Percentiles rank a stretch among this genome's conserved stretches.
Evolutionary conservation across 1,284 basidiomycete genomes (phyloP).

Genomic region (Omphalotus olearius): DNA sequence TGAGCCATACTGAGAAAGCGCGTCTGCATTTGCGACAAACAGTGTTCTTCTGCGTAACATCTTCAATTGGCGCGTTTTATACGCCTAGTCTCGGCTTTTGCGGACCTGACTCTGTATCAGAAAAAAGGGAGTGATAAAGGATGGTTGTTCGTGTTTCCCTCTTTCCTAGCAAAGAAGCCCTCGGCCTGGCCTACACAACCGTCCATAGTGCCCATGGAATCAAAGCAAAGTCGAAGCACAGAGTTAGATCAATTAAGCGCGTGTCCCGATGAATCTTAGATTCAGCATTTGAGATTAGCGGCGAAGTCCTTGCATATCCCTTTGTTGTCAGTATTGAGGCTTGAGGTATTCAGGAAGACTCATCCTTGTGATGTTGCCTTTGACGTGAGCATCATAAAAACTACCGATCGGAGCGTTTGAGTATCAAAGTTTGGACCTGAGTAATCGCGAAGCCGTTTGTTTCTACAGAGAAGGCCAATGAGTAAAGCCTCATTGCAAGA

Average conservation of each 20-base stretch:
- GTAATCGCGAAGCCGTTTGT: too few relatives aligned
- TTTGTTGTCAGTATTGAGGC: conserved; percentile 16
- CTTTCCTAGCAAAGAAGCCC: conserved; percentile 23
- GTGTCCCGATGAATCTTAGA: conserved; percentile 1
- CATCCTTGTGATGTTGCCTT: conserved; percentile 18
- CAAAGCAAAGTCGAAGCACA: conserved; percentile 14
- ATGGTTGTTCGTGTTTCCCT: conserved; percentile 13
- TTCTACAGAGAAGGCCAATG: too few relatives aligned
- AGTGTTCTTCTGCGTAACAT: not conserved
- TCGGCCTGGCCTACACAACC: conserved; percentile 22
- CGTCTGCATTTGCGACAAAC: not conserved
- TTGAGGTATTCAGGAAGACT: conserved; percentile 13
- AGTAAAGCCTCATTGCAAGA: too few relatives aligned
- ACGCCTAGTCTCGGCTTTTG: not conserved
- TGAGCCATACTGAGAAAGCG: not conserved
- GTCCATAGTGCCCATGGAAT: conserved; percentile 15
- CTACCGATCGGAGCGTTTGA: conserved; percentile 17
- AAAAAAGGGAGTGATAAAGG: not conserved
- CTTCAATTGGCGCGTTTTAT: conserved; percentile 1
- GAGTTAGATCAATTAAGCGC: conserved; percentile 3
- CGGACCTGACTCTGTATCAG: not conserved
- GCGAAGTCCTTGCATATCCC: conserved; percentile 1
- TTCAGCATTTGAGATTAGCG: not conserved
- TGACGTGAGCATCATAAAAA: conserved; percentile 22
- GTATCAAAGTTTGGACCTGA: conserved; percentile 7